Evolutionary conservation across 805 yeast genomes (phyloP), one percentile per base, ranked within the genome.

Genomic region (Trichomonascus vanleenenianus): DNA sequence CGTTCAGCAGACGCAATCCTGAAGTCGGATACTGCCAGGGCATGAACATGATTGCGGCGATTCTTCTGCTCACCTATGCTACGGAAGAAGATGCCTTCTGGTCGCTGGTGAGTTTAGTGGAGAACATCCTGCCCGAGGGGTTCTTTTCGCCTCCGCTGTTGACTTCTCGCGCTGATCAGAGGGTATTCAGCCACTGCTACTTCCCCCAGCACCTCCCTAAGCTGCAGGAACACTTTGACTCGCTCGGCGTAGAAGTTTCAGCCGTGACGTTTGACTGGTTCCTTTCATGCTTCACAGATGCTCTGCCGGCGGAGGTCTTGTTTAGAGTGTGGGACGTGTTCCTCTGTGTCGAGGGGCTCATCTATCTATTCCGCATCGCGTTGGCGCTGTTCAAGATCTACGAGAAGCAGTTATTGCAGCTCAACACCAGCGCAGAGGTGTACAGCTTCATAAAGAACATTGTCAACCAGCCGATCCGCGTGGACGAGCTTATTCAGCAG

Each of bases 1-100:
- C 81, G 0, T 76, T 72, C 51, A 68, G 71, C 15, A 63, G 69
- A 5, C 67, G 74, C 48, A 68, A 69, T 48, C 72, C 75, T 0
- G 63, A 63, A 0, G 63, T 76, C 37, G 82, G 83, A 0, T 77
- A 77, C 55, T 72, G 77, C 43, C 83, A 77, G 52, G 83, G 83
- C 1, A 63, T 77, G 83, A 77, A 77, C 55, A 70, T 76, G 52
- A 72, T 77, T n/a, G 73, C 71, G 9, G 83, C 78, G 0, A 73
- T 72, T 39, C 49, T 77, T 8, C 55, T 77, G 10, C 54, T 77
- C 18, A 69, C 71, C 0, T 67, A 60, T 40, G 63, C 67, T 3
- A 62, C 67, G 2, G 74, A 73, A 42, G 79, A 73, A 46, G 79
- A 75, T 44, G 70, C 76, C 5, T 77, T 74, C 48, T 75, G 81